Evolutionary conservation across 768 basidiomycete species (phyloP), one percentile per base, ranked within the genome.

Genomic region (Pholiota conissans): DNA sequence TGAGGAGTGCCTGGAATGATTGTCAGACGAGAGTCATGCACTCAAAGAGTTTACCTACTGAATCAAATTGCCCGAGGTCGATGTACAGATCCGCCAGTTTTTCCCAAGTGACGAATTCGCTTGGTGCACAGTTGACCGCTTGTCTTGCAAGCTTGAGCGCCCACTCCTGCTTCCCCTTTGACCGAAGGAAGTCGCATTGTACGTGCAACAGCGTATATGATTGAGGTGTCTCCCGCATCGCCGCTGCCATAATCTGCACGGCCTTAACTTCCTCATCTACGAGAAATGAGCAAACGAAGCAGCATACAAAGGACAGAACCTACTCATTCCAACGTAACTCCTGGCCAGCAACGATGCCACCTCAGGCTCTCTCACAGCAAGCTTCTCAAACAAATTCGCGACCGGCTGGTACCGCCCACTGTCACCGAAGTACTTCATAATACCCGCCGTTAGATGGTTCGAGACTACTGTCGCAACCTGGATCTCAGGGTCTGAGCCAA

Each of bases 41-140:
- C 28, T 27, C 11, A 28, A 29, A 6, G 53, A 11, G 14, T 27
- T 18, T 29, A 65, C 77, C 8, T 58, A 79, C 80, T 53, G 90
- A 88, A 66, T 97, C 93, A 69, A 82, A 98, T 69, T 93, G 86
- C 26, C 87, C 86, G 45, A 91, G 75, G 59, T 98, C 95, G 47
- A 98, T 95, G 69, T 96, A 97, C 52, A 96, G 75, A 62, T 98
- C 93, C 0, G 96, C 95, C 64, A 98, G 76, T 74, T 97, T 98
- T 68, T 98, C 95, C 95, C 97, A 99, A 0, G 96, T 98, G 18
- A 97, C 91, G 62, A 99, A 98, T 71, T 99, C 97, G 76, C 92
- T 95, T 5, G 97, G 97, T 0, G 97, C 97, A 63, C 95, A 96
- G 63, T 98, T 98, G 69, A 98, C 97, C 0, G 97, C 97, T 67